These are phyloP conservation scores for Calonectria pauciramosa DNA, from an alignment of 2,329 filamentous ascomycete species.

Conservation along the genomic window DNA sequence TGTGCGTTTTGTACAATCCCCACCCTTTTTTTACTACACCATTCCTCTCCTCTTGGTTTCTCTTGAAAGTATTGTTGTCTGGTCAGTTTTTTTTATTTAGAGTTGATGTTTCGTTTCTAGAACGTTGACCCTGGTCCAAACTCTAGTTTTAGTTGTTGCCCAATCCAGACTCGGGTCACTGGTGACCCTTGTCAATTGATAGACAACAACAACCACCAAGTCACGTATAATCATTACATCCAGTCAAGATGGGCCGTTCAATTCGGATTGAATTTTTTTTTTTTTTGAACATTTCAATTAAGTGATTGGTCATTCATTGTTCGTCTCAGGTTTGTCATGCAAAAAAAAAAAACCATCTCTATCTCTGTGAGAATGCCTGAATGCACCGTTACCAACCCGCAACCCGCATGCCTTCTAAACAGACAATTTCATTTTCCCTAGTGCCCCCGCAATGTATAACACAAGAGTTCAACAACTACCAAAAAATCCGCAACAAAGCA, in stretches of 20 bases:
- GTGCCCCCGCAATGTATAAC: constrained; percentile 8
- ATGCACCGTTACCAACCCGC: constrained; percentile 16
- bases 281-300: background rate
- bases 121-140: background rate
- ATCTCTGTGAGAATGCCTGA: constrained; percentile 7
- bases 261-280: background rate
- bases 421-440: background rate
- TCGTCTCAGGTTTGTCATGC: constrained; percentile 18
- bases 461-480: background rate
- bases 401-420: background rate
- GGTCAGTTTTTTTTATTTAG: background rate
- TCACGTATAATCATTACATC: background rate
- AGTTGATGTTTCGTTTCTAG: background rate
- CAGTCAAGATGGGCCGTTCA: background rate
- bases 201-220: background rate
- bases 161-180: background rate
- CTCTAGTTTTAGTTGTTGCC: background rate
- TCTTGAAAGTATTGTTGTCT: background rate
- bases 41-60: background rate
- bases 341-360: constrained; percentile 13
- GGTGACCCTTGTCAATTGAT: background rate
- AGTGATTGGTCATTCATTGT: constrained; percentile 16
- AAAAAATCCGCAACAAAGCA: background rate
- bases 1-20: background rate
- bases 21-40: background rate